Base-by-base conservation (phyloP, 768 basidiomycete species). In the Butyriboletus loyo region DNA sequence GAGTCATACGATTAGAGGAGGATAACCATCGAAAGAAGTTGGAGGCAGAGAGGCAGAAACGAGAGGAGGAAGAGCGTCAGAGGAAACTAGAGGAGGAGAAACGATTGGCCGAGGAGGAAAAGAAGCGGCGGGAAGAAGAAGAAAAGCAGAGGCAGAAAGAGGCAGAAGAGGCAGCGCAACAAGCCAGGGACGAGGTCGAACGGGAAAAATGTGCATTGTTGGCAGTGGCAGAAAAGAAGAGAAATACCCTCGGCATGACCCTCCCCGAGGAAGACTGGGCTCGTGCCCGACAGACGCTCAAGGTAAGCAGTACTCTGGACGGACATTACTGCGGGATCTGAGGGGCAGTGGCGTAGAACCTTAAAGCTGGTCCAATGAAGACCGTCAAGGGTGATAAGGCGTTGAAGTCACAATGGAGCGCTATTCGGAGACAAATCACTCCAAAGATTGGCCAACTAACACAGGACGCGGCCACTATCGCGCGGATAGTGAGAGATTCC, bases 371-470 rank as follows among this genome's bases (percentile, higher is more conserved):
- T 31, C 73, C 81, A 24, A 81, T 91, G 75, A 79, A 75, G 44
- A 62, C 68, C 34, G 83, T 93, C 54, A 93, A 92, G 66, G 66
- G 64, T 4, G 68, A 85, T 60, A 74, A 77, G 42, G 66, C 67
- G 6, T 62, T 77, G 52, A 88, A 84, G 65, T 71, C 83, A 11
- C 70, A 76, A 25, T 92, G 88, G 84, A 82, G 77, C 46, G 78
- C 77, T 46, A 75, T 79, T 45, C 84, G 92, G 24, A 82, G 93
- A 40, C 79, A 85, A 61, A 90, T 96, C 44, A 91, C 84, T 4
- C 89, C 90, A 27, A 92, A 88, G 68, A 84, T 96, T 42, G 92
- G 92, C 8, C 92, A 94, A 66, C 69, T 96, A 24, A 93, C 90
- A 6, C 86, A 88, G 55, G 87, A 92, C 52, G 53, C 69, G 1